Evolutionary conservation across 2,329 filamentous ascomycete species (phyloP), one percentile per base, ranked within the genome.

Genomic region (Penicillium nordicum): DNA sequence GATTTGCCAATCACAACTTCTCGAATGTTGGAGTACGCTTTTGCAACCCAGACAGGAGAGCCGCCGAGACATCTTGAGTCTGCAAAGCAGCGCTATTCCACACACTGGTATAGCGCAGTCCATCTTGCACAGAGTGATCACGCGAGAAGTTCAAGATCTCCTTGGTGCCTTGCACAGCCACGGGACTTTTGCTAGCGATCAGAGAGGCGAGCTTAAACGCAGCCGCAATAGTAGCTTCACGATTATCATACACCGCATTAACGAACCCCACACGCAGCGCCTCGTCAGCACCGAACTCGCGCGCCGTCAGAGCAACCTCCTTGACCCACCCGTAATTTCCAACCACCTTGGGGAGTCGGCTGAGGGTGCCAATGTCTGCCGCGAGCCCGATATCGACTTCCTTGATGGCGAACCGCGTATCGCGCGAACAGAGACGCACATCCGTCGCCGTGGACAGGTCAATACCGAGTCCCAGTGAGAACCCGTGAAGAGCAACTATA

Each of bases 11-110:
- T 30, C 68, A 96, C 67, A 97, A 75, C 78, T 97, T 97, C 72
- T 87, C 87, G 78, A 96, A 97, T 18, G 79, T 89, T 12, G 91
- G 88, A 69, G 84, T 92, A 63, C 80, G 87, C 82, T 89, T 96
- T 74, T 88, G 81, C 61, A 96, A 72, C 9, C 88, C 89, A 38
- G 89, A 90, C 70, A 89, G 69, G 71, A 97, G 79, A 0, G 92
- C 91, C 57, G 82, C 78, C 68, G 84, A 77, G 42, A 96, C 82
- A 78, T 97, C 93, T 50, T 80, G 78, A 7, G 90, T 89, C 78
- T 97, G 92, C 65, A 96, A 70, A 68, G 89, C 89, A 2, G 86
- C 88, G 65, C 85, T 83, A 70, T 97, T 97, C 93, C 92, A 97
- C 1, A 94, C 82, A 11, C 84, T 82, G 4, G 92, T 96, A 74